Conservation (phyloP, 73 alveolate species). For the Tetrahymena thermophila region DNA sequence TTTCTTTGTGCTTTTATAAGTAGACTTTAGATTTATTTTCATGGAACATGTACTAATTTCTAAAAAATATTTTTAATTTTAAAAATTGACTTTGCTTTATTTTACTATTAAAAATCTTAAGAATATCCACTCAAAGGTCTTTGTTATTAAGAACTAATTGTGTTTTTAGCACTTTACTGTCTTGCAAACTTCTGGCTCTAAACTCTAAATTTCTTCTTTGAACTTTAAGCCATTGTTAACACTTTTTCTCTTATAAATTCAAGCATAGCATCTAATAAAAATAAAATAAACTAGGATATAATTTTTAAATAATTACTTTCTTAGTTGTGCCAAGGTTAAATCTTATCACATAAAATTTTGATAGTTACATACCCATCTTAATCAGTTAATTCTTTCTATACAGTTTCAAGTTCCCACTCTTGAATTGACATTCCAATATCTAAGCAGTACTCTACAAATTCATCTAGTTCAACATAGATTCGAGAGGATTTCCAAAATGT, state of each 20-base stretch:
- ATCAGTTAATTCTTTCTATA: neutral
- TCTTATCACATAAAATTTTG: neutral
- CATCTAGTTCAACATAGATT: neutral
- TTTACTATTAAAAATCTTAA: neutral
- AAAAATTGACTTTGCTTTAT: no score
- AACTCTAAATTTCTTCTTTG: neutral
- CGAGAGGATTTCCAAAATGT: neutral
- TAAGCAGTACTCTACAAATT: neutral
- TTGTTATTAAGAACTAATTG: neutral
- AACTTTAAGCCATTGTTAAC: neutral
- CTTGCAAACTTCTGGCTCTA: neutral
- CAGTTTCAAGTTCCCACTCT: neutral
- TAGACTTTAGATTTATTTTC: conserved; percentile 25
- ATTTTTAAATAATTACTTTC: neutral
- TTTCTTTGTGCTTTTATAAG: conserved; percentile 22
- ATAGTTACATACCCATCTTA: neutral
- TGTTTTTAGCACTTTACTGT: neutral
- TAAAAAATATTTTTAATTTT: neutral
- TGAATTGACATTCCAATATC: neutral
- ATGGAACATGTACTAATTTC: neutral
- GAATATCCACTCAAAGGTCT: neutral
- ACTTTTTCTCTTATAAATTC: neutral
- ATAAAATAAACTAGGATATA: neutral
- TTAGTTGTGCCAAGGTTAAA: neutral
- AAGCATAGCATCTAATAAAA: neutral